Evolutionary conservation across 345 rosid species (phyloP).

Genomic region (Linum lewisii): DNA sequence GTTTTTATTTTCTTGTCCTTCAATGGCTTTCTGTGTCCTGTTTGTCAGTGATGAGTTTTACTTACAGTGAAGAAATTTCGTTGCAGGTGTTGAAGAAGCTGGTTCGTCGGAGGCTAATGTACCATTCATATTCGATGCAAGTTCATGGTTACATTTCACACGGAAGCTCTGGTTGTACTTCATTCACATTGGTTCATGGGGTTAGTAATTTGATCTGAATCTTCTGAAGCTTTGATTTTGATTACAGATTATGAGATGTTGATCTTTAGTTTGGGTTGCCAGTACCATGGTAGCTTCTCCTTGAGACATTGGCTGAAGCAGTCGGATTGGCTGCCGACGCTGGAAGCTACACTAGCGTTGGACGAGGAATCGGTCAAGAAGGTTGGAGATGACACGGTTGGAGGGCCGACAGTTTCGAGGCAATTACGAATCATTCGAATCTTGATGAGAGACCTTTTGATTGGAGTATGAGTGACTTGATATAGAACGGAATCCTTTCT

Average conservation of each 20-base stretch:
- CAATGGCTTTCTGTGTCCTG: background rate
- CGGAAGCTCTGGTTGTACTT: constrained; percentile 27
- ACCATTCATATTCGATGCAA: constrained; percentile 93
- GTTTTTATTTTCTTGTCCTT: constrained; percentile 22
- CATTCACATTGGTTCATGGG: constrained; percentile 80
- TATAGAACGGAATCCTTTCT: background rate
- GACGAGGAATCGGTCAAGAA: constrained; percentile 81
- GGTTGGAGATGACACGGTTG: constrained; percentile 89
- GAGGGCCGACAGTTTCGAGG: constrained; percentile 94
- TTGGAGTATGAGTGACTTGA: constrained; percentile 55
- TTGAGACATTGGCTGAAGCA: constrained; percentile 94
- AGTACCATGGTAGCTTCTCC: constrained; percentile 95
- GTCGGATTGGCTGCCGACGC: constrained; percentile 89
- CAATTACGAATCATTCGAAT: constrained; percentile 67
- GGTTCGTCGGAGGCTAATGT: constrained; percentile 60
- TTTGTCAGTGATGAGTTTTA: background rate
- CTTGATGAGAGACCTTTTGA: constrained; percentile 85
- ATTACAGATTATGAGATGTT: background rate
- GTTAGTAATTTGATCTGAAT: constrained; percentile 23
- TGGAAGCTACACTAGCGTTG: constrained; percentile 88
- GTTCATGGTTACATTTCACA: constrained; percentile 65
- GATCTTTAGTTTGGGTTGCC: constrained; percentile 10
- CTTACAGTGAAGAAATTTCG: constrained; percentile 9
- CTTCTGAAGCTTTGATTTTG: constrained; percentile 2
- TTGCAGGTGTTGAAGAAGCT: constrained; percentile 79